A percentile compares a stretch with the other conserved stretches of the same genome.
phyloP scores from a whole-genome alignment of 2,329 filamentous ascomycete species.

The Nemania serpens region DNA sequence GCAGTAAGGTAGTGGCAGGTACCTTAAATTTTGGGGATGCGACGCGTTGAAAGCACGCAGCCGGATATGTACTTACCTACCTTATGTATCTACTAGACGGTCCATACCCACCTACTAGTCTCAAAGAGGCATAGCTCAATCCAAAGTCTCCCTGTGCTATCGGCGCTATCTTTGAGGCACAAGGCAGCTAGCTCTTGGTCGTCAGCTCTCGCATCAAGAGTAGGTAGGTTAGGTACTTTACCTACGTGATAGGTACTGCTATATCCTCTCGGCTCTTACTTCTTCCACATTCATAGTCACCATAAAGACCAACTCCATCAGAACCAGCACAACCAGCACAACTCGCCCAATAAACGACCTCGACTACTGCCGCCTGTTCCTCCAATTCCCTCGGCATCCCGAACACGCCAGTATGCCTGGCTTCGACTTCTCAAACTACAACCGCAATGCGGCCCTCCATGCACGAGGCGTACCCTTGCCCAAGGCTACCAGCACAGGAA shows the following conservation, averaged over 20 bases:
- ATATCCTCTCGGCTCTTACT: background rate
- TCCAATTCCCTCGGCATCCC: background rate
- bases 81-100: background rate
- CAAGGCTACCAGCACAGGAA: conserved; percentile 98
- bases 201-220: conserved; percentile 33
- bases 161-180: background rate
- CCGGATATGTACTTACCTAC: background rate
- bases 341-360: background rate
- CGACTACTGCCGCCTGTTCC: background rate
- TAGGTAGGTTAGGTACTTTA: conserved; percentile 5
- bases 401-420: conserved; percentile 73
- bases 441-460: conserved; percentile 96
- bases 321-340: background rate
- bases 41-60: conserved; percentile 17
- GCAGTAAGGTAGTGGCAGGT: too few relatives aligned
- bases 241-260: background rate
- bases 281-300: background rate
- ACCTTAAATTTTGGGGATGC: background rate
- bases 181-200: conserved; percentile 40
- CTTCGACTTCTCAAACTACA: conserved; percentile 99
- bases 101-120: too few relatives aligned
- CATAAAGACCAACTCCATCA: background rate
- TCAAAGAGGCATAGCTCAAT: too few relatives aligned
- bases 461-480: conserved; percentile 91
- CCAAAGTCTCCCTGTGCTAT: too few relatives aligned